Conservation (phyloP, 2,329 filamentous ascomycete species). For the Cercospora janseana region DNA sequence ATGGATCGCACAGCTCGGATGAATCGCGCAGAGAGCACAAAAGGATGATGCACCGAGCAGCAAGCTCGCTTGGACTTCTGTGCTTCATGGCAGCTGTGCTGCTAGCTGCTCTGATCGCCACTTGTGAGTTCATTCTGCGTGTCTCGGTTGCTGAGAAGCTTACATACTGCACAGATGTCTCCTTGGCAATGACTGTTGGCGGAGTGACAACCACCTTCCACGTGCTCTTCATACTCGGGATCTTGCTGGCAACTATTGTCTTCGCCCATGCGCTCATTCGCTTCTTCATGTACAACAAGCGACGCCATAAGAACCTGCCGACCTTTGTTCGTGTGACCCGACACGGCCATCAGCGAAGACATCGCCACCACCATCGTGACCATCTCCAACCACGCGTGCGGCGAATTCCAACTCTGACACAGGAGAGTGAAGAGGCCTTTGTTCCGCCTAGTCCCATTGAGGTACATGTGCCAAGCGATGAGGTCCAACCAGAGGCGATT, state of each 20-base stretch:
- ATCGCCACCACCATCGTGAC: slow-evolving; percentile 22
- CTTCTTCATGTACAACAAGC: slow-evolving; percentile 56
- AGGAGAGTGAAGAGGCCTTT: slow-evolving; percentile 48
- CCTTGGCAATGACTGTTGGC: slow-evolving; percentile 65
- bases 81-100: slow-evolving; percentile 31
- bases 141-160: not conserved
- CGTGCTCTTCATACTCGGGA: slow-evolving; percentile 74
- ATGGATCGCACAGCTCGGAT: slow-evolving; percentile 10
- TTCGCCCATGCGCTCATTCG: slow-evolving; percentile 78
- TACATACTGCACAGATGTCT: slow-evolving; percentile 59
- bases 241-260: slow-evolving; percentile 70
- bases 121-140: slow-evolving; percentile 29
- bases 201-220: slow-evolving; percentile 69
- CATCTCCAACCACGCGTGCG: slow-evolving; percentile 38
- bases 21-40: slow-evolving; percentile 12
- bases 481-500: slow-evolving; percentile 32
- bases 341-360: slow-evolving; percentile 17
- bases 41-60: slow-evolving; percentile 15
- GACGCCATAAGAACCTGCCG: slow-evolving; percentile 13
- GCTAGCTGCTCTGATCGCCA: slow-evolving; percentile 34
- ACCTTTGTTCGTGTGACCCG: slow-evolving; percentile 24
- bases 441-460: slow-evolving; percentile 71
- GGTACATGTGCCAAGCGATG: slow-evolving; percentile 65
- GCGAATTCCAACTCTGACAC: slow-evolving; percentile 21
- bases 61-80: slow-evolving; percentile 21